A percentile compares a stretch with the other conserved stretches of the same genome.
These are phyloP conservation scores for Zygosaccharomyces pseudobailii DNA, from an alignment of 1,139 yeast genomes.

Conservation along the genomic window DNA sequence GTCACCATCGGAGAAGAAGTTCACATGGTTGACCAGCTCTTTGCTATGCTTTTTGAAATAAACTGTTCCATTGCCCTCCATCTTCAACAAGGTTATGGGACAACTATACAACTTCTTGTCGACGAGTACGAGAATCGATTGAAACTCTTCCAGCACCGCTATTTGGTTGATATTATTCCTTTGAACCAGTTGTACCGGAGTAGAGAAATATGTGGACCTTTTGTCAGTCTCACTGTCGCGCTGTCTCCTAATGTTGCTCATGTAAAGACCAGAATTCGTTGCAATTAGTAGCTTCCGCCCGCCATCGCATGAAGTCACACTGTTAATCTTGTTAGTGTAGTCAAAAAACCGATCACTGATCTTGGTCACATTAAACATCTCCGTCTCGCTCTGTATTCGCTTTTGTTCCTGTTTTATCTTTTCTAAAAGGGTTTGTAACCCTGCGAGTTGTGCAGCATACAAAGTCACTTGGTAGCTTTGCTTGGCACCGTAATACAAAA, in stretches of 20 bases:
- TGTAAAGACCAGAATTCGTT: conserved; percentile 86
- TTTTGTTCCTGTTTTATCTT: conserved; percentile 77
- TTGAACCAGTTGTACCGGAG: conserved; percentile 74
- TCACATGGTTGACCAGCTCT: conserved; percentile 76
- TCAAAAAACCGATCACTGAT: conserved; percentile 71
- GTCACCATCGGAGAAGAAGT: conserved; percentile 87
- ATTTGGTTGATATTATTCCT: conserved; percentile 79
- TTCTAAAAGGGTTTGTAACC: conserved; percentile 76
- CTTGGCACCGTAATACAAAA: conserved; percentile 50
- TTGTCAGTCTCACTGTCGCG: conserved; percentile 36
- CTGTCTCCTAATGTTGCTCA: conserved; percentile 52
- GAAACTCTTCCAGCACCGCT: conserved; percentile 89
- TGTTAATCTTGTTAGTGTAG: conserved; percentile 70
- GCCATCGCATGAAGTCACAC: conserved; percentile 93
- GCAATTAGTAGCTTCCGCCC: conserved; percentile 89
- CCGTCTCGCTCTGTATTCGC: conserved; percentile 64
- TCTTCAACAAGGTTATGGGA: conserved; percentile 69
- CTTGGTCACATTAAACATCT: conserved; percentile 74
- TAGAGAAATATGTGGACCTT: conserved; percentile 52
- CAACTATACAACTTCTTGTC: conserved; percentile 82
- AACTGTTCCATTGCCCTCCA: conserved; percentile 51
- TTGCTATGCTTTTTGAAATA: conserved; percentile 57
- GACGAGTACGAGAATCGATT: conserved; percentile 71
- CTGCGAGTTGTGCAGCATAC: conserved; percentile 59
- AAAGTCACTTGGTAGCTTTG: conserved; percentile 65